A percentile compares a stretch with the other conserved stretches of the same genome.
Evolutionary conservation across 495 filamentous ascomycete species (phyloP).

Genomic region (Aspergillus panamensis): DNA sequence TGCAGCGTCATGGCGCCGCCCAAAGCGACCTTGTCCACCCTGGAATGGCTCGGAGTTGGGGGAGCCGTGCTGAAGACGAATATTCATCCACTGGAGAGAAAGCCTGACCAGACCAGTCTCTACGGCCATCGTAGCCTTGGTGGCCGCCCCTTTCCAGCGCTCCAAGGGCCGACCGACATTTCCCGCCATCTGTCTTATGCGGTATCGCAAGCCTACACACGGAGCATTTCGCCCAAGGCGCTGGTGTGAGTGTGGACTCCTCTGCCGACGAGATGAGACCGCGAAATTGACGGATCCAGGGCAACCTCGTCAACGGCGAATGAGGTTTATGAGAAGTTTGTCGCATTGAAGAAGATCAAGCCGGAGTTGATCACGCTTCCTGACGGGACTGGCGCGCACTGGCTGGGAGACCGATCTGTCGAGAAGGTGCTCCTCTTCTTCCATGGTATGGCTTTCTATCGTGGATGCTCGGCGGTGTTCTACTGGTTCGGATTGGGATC

Average conservation of each 20-base stretch:
- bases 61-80: not conserved
- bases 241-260: not conserved
- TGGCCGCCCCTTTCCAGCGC: not conserved
- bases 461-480: not conserved
- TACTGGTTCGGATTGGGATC: too few relatives aligned
- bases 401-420: constrained; percentile 45
- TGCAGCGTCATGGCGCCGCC: not conserved
- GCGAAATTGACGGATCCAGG: not conserved
- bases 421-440: constrained; percentile 48
- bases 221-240: not conserved
- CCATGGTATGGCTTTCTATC: constrained; percentile 35
- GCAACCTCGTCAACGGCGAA: not conserved
- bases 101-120: not conserved
- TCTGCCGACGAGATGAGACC: not conserved
- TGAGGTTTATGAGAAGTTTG: constrained; percentile 3
- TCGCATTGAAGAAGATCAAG: not conserved
- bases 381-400: constrained; percentile 45
- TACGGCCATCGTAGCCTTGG: not conserved
- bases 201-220: not conserved
- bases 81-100: too few relatives aligned
- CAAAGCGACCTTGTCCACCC: not conserved
- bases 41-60: not conserved
- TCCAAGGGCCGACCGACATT: constrained; percentile 3
- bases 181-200: constrained; percentile 1
- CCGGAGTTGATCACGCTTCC: constrained; percentile 25